Base-by-base conservation (phyloP, 345 rosid species). In the Euphorbia tirucalli region DNA sequence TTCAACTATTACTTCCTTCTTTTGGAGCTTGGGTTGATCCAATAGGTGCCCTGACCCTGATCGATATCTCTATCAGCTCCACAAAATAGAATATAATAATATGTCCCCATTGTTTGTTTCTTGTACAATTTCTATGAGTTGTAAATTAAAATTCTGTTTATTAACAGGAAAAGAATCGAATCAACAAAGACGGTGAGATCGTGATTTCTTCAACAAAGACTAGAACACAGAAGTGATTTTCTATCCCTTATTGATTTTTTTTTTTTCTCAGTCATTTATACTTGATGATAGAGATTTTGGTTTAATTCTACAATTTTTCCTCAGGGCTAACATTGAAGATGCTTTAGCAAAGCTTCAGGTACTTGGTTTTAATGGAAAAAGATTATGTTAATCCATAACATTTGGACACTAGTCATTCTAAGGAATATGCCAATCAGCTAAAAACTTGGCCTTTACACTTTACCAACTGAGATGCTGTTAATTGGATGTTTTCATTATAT, bases 191-290 rank as follows among this genome's bases (percentile, higher is more conserved):
- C n/a, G 97, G 98, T 27, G 97, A 96, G 75, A 83, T 96, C 49
- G 99, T 96, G 81, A 81, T 96, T 74, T 89, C 98, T 67, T 96
- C 99, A 28, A 93, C 97, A 46, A 96, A 83, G 85, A 88, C 98
- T 46, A 87, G 98, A 79, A 96, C 98, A 19, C 97, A 90, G 74
- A 96, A 88, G 94, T 90, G 56, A 81, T 74, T 77, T 49, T 77
- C 75, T 79, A 10, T 59, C 37, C 41, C 61, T 44, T 56, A 52
- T 62, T 65, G 55, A 27, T 6, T 15, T 15, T 63, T 43, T 48
- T 66, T 6, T 15, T 15, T 63, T 43, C 46, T 66, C 5, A 11
- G 15, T 68, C 43, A 16, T 21, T 21, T 21, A 63, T 64, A 39
- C 27, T 61, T 11, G 25, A 55, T 69, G 8, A 19, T 68, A 21